Evolutionary conservation across 352 stramenopile species (phyloP).

Genomic region (Phytophthora ohioensis): DNA sequence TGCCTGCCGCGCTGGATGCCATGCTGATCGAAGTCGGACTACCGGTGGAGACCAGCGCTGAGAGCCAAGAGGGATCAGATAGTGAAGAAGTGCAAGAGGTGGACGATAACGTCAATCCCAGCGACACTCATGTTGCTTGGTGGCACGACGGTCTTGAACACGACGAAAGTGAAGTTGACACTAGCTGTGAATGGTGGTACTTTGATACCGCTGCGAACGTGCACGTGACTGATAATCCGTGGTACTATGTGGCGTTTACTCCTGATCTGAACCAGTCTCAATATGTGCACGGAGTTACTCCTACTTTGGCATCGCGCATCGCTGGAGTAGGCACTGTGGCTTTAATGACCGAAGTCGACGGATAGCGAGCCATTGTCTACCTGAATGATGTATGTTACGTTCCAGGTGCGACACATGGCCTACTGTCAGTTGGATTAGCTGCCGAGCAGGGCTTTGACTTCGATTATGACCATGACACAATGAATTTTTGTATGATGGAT

Average conservation of each 20-base stretch:
- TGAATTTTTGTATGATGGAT: neutral
- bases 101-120: neutral
- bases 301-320: neutral
- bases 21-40: neutral
- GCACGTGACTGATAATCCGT: neutral
- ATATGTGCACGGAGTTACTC: neutral
- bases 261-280: neutral
- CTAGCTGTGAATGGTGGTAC: neutral
- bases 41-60: neutral
- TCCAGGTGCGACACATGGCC: neutral
- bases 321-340: neutral
- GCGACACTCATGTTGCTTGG: neutral
- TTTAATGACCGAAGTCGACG: neutral
- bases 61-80: neutral
- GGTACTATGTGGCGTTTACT: neutral
- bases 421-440: neutral
- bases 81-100: neutral
- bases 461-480: neutral
- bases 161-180: neutral
- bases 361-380: neutral
- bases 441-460: neutral
- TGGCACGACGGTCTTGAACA: neutral
- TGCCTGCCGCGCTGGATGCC: neutral
- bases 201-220: constrained; percentile 1
- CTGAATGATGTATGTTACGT: constrained; percentile 1